Base-by-base conservation (phyloP, 257 asterid species). In the Nicotiana tomentosiformis region DNA sequence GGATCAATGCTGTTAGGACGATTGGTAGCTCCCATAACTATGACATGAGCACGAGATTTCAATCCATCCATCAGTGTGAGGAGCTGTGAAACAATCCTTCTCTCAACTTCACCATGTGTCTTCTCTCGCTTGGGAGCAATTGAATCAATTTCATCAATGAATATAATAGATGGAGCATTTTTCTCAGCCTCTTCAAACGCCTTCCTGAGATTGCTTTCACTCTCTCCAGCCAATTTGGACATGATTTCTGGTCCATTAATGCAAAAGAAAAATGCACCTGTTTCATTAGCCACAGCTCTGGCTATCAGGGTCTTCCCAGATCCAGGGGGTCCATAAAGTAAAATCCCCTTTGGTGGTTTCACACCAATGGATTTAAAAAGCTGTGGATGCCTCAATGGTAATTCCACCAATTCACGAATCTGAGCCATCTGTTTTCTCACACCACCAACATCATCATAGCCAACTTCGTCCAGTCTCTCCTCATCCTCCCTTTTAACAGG, bases 371-470 rank as follows among this genome's bases (percentile, higher is more conserved):
- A 89, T 85, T 91, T 91, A 89, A 91, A 91, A 55, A 91, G 95
- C 68, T 90, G 92, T 0, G 95, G 95, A 84, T 91, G 95, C 88
- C 95, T 91, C 80, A 91, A 84, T 16, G 95, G 95, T 84, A 90
- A 82, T 80, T 91, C 95, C 26, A 91, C 95, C 83, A 91, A 81
- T 85, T 91, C 95, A 83, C 95, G 95, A 82, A 91, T 91, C 87
- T 91, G 95, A 77, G 92, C 95, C 93, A 91, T 91, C 84, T 91
- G 95, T 81, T 91, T 91, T 67, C 95, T 88, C 68, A 91, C 95
- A 51, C 95, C 95, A 77, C 95, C 95, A n/a, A 90, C 93, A 81
- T 90, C 95, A 56, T 91, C 95, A 84, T 91, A 91, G 39, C 95
- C 95, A 84, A 91, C 86, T 86, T 91, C 95, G 66, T 91, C 95